These are phyloP conservation scores for Mycena venus DNA, from an alignment of 768 basidiomycete species.

Conservation along the genomic window DNA sequence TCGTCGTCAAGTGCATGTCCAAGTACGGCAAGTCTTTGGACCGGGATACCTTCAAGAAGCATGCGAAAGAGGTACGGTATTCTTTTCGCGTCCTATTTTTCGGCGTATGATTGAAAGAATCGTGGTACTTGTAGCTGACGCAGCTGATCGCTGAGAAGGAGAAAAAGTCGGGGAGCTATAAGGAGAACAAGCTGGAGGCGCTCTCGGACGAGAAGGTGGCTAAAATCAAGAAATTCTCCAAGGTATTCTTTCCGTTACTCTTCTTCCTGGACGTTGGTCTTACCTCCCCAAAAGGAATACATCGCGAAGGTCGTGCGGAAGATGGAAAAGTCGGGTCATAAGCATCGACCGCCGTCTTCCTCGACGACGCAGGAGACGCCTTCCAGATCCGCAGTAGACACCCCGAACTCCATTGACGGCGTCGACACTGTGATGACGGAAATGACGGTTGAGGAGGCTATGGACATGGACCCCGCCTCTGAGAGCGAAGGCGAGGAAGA, in stretches of 20 bases:
- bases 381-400: slow-evolving; percentile 57
- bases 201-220: slow-evolving; percentile 88
- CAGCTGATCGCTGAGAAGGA: slow-evolving; percentile 93
- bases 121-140: slow-evolving; percentile 72
- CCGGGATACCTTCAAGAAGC: slow-evolving; percentile 90
- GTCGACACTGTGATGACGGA: slow-evolving; percentile 46
- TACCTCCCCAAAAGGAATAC: slow-evolving; percentile 79
- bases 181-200: slow-evolving; percentile 77
- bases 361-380: slow-evolving; percentile 48
- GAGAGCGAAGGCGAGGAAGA: slow-evolving; percentile 51
- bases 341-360: slow-evolving; percentile 42
- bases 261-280: not conserved
- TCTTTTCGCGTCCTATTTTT: slow-evolving; percentile 2
- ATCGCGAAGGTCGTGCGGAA: slow-evolving; percentile 83
- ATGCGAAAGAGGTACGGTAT: slow-evolving; percentile 89
- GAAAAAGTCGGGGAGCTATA: slow-evolving; percentile 88
- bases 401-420: slow-evolving; percentile 56
- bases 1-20: slow-evolving; percentile 94
- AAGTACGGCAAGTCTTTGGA: slow-evolving; percentile 85
- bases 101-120: not conserved
- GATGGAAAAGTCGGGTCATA: slow-evolving; percentile 64
- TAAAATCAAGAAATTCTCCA: slow-evolving; percentile 90
- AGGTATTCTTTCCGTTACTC: not conserved
- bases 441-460: slow-evolving; percentile 59
- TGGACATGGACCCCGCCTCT: slow-evolving; percentile 57